A percentile compares a stretch with the other conserved stretches of the same genome.
phyloP scores from a whole-genome alignment of 495 filamentous ascomycete species.

The Ascodesmis nigricans region DNA sequence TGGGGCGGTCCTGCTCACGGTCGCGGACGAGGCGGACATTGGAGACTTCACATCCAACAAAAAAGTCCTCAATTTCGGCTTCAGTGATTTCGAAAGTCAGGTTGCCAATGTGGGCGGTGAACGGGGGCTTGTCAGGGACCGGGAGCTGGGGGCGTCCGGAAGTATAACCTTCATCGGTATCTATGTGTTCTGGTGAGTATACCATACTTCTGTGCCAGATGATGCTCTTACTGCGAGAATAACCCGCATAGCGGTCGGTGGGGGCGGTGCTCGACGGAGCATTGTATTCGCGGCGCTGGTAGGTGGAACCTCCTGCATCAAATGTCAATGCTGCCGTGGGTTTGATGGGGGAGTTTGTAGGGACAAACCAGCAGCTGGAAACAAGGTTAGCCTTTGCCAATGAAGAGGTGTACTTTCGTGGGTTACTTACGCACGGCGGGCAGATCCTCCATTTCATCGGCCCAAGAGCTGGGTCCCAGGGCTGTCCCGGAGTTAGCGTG shows the following conservation, averaged over 20 bases:
- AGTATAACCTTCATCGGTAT: too few species aligned
- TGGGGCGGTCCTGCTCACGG: conserved; percentile 70
- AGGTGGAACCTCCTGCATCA: background rate
- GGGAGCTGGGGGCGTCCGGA: conserved; percentile 62
- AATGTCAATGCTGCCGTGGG: conserved; percentile 2
- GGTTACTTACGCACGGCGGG: conserved; percentile 42
- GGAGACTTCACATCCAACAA: conserved; percentile 57
- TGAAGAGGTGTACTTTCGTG: background rate
- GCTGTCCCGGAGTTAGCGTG: background rate
- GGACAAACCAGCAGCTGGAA: conserved; percentile 1
- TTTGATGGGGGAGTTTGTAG: background rate
- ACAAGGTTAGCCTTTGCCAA: background rate
- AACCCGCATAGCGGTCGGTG: conserved; percentile 6
- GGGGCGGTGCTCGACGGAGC: conserved; percentile 12
- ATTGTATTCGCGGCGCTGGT: conserved; percentile 21
- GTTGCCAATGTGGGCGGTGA: conserved; percentile 87
- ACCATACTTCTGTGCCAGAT: too few species aligned
- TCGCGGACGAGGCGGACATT: conserved; percentile 93
- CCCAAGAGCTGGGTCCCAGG: conserved; percentile 56
- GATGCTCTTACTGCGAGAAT: conserved; percentile 12
- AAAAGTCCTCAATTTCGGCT: conserved; percentile 63
- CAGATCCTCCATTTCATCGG: conserved; percentile 89
- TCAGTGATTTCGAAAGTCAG: conserved; percentile 78
- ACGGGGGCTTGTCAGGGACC: conserved; percentile 76
- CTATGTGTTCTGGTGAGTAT: too few species aligned